Evolutionary conservation across 257 asterid genomes (phyloP).

Genomic region (Orobanche coerulescens): DNA sequence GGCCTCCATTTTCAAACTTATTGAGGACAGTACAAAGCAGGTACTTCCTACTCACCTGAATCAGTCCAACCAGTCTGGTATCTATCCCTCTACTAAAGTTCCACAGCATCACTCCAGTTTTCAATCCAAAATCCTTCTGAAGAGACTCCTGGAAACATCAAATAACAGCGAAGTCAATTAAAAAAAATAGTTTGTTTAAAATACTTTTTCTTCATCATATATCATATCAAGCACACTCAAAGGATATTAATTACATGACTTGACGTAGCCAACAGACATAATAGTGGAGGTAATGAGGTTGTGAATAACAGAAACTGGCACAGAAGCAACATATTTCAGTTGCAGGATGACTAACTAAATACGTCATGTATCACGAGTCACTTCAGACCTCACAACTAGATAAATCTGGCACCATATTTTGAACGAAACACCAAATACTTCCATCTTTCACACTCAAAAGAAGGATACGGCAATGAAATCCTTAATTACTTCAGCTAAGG

Average conservation of each 20-base stretch:
- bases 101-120: constrained; percentile 95
- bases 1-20: constrained; percentile 3
- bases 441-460: not conserved
- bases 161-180: constrained; percentile 13
- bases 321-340: not conserved
- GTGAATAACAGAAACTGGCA: not conserved
- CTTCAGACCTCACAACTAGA: not conserved
- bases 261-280: not conserved
- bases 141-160: constrained; percentile 68
- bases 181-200: not conserved
- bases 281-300: not conserved
- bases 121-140: constrained; percentile 81
- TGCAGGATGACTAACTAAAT: not conserved
- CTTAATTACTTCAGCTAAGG: not conserved
- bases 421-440: not conserved
- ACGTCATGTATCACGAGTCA: not conserved
- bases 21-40: constrained; percentile 10
- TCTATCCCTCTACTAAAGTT: constrained; percentile 86
- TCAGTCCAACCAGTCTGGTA: constrained; percentile 61
- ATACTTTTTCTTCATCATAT: not conserved
- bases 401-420: not conserved
- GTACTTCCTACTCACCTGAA: constrained; percentile 34
- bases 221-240: constrained; percentile 7
- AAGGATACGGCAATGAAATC: not conserved
- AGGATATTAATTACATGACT: not conserved